A percentile compares a stretch with the other conserved stretches of the same genome.
phyloP scores from a whole-genome alignment of 768 basidiomycete species.

The Russula dissimulans region DNA sequence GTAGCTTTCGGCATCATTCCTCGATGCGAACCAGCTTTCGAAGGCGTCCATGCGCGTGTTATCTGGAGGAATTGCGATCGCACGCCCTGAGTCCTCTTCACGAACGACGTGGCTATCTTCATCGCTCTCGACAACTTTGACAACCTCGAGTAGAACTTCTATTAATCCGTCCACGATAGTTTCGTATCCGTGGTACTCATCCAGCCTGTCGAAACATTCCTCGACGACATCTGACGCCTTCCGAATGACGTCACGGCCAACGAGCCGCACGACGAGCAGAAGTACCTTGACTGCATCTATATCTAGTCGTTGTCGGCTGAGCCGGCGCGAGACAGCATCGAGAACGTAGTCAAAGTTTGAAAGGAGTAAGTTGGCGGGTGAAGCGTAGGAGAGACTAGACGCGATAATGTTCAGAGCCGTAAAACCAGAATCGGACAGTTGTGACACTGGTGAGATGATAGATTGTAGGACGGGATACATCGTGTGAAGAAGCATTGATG shows the following conservation, averaged over 20 bases:
- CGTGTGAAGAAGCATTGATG: slow-evolving; percentile 61
- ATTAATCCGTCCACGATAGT: slow-evolving; percentile 78
- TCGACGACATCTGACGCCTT: slow-evolving; percentile 92
- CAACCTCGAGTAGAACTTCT: slow-evolving; percentile 78
- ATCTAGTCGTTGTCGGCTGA: slow-evolving; percentile 75
- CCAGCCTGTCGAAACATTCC: slow-evolving; percentile 93
- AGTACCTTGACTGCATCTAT: slow-evolving; percentile 85
- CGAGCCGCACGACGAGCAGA: slow-evolving; percentile 72
- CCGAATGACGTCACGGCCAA: slow-evolving; percentile 79
- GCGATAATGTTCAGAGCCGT: slow-evolving; percentile 66
- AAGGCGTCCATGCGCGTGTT: slow-evolving; percentile 40
- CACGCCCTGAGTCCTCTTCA: slow-evolving; percentile 5
- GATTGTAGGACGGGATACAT: slow-evolving; percentile 86
- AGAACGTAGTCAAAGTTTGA: slow-evolving; percentile 97
- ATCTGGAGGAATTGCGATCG: slow-evolving; percentile 20
- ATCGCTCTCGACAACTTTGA: slow-evolving; percentile 63
- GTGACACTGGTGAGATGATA: slow-evolving; percentile 59
- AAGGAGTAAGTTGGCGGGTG: slow-evolving; percentile 76
- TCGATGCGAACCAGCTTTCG: slow-evolving; percentile 53
- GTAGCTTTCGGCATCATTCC: slow-evolving; percentile 28
- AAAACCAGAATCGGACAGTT: slow-evolving; percentile 68
- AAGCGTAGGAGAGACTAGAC: slow-evolving; percentile 76
- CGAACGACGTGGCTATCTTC: slow-evolving; percentile 26
- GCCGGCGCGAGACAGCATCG: slow-evolving; percentile 77
- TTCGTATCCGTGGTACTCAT: slow-evolving; percentile 92